Conservation (phyloP, 2,329 filamentous ascomycete species). For the Sclerotinia nivalis region DNA sequence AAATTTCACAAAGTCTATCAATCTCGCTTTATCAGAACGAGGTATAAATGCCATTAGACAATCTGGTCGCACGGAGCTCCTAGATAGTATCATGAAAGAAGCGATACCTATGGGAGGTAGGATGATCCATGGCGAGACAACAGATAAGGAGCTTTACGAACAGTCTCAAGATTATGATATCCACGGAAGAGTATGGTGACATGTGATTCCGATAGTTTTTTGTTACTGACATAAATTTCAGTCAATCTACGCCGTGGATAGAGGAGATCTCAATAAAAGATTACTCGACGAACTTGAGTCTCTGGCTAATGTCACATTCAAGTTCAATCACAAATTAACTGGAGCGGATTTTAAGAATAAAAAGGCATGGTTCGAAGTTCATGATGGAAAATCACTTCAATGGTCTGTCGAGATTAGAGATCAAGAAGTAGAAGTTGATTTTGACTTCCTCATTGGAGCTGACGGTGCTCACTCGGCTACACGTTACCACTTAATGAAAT, state of each 20-base stretch:
- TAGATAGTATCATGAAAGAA: conserved; percentile 71
- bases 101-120: conserved; percentile 93
- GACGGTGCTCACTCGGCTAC: conserved; percentile 94
- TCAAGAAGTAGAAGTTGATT: conserved; percentile 76
- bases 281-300: conserved; percentile 81
- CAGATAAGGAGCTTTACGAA: conserved; percentile 68
- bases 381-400: conserved; percentile 42
- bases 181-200: conserved; percentile 68
- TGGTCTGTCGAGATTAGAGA: conserved; percentile 31
- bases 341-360: conserved; percentile 80
- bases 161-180: conserved; percentile 87
- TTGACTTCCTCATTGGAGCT: conserved; percentile 90
- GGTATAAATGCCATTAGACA: conserved; percentile 85
- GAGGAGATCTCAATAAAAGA: conserved; percentile 77
- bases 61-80: conserved; percentile 64
- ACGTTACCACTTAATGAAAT: conserved; percentile 96
- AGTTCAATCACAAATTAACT: conserved; percentile 91
- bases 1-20: conserved; percentile 99
- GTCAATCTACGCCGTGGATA: conserved; percentile 84
- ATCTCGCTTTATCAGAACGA: conserved; percentile 88
- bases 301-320: conserved; percentile 85
- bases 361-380: conserved; percentile 83
- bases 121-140: conserved; percentile 82
- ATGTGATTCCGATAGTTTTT: not conserved
- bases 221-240: conserved; percentile 42